These are phyloP conservation scores for Phytophthora meadii DNA, from an alignment of 352 stramenopile genomes.

Conservation along the genomic window DNA sequence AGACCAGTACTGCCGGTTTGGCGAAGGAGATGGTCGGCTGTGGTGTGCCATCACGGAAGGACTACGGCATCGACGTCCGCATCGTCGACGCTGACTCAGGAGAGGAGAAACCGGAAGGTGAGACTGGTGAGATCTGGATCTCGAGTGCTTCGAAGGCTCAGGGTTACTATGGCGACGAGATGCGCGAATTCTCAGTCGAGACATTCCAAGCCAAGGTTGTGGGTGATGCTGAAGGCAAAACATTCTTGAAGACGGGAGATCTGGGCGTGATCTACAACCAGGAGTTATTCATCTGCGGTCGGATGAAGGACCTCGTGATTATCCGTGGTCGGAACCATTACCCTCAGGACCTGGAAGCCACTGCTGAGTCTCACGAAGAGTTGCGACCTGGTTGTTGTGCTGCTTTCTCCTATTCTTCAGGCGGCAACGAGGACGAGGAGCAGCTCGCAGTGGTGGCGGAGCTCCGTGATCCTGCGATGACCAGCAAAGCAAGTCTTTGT, in stretches of 20 bases:
- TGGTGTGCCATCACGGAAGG: slow-evolving; percentile 83
- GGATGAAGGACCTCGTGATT: slow-evolving; percentile 99
- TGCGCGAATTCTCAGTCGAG: slow-evolving; percentile 80
- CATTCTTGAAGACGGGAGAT: slow-evolving; percentile 96
- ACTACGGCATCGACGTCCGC: slow-evolving; percentile 92
- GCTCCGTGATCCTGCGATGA: slow-evolving; percentile 69
- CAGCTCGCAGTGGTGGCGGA: slow-evolving; percentile 80
- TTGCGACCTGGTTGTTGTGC: slow-evolving; percentile 95
- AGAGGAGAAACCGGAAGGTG: slow-evolving; percentile 49
- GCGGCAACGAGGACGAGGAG: slow-evolving; percentile 59
- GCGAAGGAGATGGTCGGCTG: slow-evolving; percentile 94
- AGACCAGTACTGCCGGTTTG: slow-evolving; percentile 7
- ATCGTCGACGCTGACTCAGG: slow-evolving; percentile 93
- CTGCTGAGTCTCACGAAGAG: slow-evolving; percentile 82
- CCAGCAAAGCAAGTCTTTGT: slow-evolving; percentile 79
- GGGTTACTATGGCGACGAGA: slow-evolving; percentile 92
- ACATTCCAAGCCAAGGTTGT: slow-evolving; percentile 90
- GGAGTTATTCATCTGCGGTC: slow-evolving; percentile 98
- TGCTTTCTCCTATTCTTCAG: slow-evolving; percentile 88
- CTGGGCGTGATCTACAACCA: slow-evolving; percentile 96
- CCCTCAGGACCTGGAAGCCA: slow-evolving; percentile 98
- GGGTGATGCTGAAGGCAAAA: slow-evolving; percentile 32
- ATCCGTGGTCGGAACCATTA: slow-evolving; percentile 99
- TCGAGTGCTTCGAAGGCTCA: slow-evolving; percentile 91
- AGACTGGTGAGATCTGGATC: slow-evolving; percentile 92